phyloP scores from a whole-genome alignment of 176 grass and related monocot genomes.

The Melocanna baccifera region DNA sequence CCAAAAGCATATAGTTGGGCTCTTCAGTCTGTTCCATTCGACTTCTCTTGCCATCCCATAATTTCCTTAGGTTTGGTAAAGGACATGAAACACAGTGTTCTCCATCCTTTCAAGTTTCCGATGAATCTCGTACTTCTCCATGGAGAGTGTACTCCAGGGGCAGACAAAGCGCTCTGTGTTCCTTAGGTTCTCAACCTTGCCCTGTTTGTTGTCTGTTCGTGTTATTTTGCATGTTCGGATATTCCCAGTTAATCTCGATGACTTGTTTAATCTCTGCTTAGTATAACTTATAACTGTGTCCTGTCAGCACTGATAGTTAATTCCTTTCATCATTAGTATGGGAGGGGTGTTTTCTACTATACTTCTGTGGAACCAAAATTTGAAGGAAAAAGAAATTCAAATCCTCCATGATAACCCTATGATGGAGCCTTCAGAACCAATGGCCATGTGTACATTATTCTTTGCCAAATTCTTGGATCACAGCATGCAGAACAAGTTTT shows the following conservation, averaged over 20 bases:
- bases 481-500: slow-evolving; percentile 16
- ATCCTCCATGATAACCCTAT: neutral
- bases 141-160: neutral
- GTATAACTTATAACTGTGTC: neutral
- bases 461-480: slow-evolving; percentile 11
- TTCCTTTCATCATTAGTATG: neutral
- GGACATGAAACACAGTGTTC: neutral
- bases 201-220: slow-evolving; percentile 27
- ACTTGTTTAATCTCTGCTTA: slow-evolving; percentile 19
- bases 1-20: slow-evolving; percentile 17
- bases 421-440: neutral
- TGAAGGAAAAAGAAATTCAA: neutral
- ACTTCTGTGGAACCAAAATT: neutral
- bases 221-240: slow-evolving; percentile 23
- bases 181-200: slow-evolving; percentile 32
- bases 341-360: neutral
- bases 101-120: slow-evolving; percentile 19
- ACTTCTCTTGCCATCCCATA: slow-evolving; percentile 23
- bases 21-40: slow-evolving; percentile 15
- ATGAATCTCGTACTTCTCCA: slow-evolving; percentile 38
- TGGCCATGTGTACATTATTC: neutral
- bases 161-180: slow-evolving; percentile 24
- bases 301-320: neutral
- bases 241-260: slow-evolving; percentile 15
- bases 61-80: slow-evolving; percentile 34